Evolutionary conservation across 257 asterid species (phyloP).

Genomic region (Solanum acaule): DNA sequence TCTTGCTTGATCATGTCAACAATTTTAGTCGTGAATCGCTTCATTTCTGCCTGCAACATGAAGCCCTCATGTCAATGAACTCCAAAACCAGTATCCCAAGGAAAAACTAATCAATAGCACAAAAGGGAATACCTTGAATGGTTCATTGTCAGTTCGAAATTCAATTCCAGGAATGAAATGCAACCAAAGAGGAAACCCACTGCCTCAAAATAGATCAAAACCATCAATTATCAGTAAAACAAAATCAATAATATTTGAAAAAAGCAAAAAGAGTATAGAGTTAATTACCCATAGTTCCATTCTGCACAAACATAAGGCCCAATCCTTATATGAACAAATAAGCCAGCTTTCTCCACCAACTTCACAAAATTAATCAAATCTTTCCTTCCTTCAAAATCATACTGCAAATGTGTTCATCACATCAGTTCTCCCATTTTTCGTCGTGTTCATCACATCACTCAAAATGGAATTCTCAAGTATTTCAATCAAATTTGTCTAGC

Average conservation of each 20-base stretch:
- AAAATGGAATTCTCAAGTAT: too few species aligned
- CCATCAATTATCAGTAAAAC: not conserved
- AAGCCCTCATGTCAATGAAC: not conserved
- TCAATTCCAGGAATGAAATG: constrained; percentile 73
- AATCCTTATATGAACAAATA: constrained; percentile 57
- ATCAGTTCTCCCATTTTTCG: constrained; percentile 8
- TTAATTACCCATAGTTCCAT: constrained; percentile 94
- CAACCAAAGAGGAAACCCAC: constrained; percentile 96
- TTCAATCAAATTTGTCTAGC: too few species aligned
- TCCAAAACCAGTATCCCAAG: not conserved
- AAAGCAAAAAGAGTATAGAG: not conserved
- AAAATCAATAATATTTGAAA: not conserved
- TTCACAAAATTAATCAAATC: constrained; percentile 75
- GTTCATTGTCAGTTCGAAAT: constrained; percentile 73
- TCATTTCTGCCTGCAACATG: constrained; percentile 69
- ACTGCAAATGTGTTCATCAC: constrained; percentile 38
- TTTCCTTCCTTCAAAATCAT: constrained; percentile 66
- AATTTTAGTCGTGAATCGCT: constrained; percentile 74
- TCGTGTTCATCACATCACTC: not conserved
- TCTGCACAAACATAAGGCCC: constrained; percentile 94
- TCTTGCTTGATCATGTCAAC: constrained; percentile 84
- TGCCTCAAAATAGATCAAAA: constrained; percentile 18
- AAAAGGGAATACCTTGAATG: constrained; percentile 44
- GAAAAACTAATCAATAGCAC: not conserved
- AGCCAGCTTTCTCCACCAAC: constrained; percentile 65